A percentile compares a stretch with the other conserved stretches of the same genome.
phyloP scores from a whole-genome alignment of 805 yeast genomes.

The Jamesozyma spencerorum region DNA sequence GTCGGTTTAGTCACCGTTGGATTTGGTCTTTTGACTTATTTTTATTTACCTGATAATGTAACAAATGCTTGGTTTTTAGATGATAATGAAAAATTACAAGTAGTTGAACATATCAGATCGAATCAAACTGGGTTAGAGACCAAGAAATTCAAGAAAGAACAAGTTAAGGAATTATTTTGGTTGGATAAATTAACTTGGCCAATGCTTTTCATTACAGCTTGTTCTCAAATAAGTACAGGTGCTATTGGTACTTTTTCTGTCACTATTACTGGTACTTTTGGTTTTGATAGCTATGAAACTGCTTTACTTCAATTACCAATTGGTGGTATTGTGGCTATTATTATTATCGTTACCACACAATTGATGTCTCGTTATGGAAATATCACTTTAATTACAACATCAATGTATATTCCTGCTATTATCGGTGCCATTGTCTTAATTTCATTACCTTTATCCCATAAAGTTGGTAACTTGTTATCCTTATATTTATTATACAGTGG shows the following conservation, averaged over 20 bases:
- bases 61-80: conserved; percentile 33
- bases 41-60: conserved; percentile 44
- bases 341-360: conserved; percentile 34
- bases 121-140: conserved; percentile 47
- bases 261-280: conserved; percentile 44
- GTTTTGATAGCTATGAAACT: conserved; percentile 37
- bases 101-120: conserved; percentile 38
- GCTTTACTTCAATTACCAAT: conserved; percentile 50
- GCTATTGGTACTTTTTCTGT: conserved; percentile 46
- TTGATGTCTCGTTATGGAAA: conserved; percentile 31
- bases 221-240: conserved; percentile 42
- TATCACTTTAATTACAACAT: conserved; percentile 31
- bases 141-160: conserved; percentile 36
- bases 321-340: conserved; percentile 40
- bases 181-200: conserved; percentile 44
- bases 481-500: conserved; percentile 47
- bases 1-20: conserved; percentile 45
- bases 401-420: conserved; percentile 40
- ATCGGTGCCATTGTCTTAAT: conserved; percentile 41
- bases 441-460: conserved; percentile 27
- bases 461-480: conserved; percentile 40
- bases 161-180: conserved; percentile 38
- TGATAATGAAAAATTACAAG: conserved; percentile 36
- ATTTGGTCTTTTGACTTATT: conserved; percentile 38
- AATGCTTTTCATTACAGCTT: conserved; percentile 38